Conservation (phyloP, 176 grass and related monocot genomes). For the Cenchrus purpureus region DNA sequence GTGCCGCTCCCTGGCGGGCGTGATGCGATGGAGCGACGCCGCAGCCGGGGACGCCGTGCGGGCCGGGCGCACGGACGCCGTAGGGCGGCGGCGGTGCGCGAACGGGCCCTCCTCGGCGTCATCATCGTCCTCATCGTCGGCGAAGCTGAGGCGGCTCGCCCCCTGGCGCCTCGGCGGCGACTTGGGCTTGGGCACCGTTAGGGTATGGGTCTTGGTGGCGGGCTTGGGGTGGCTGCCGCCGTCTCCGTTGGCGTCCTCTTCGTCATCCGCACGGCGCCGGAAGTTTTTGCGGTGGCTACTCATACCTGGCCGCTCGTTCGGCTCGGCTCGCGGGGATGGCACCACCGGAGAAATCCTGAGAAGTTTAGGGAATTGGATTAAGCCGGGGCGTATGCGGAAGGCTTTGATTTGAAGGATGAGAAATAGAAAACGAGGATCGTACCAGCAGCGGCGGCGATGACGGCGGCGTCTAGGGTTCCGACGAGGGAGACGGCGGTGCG, state of each 20-base stretch:
- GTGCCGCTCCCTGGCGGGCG: constrained; percentile 56
- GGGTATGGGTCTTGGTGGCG: constrained; percentile 48
- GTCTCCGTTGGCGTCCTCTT: constrained; percentile 55
- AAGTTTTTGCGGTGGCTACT: constrained; percentile 76
- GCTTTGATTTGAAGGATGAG: background rate
- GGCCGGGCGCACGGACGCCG: constrained; percentile 21
- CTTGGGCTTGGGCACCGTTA: constrained; percentile 56
- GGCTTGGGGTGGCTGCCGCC: constrained; percentile 30
- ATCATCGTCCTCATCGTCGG: constrained; percentile 83
- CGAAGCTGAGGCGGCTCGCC: constrained; percentile 89
- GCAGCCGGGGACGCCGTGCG: constrained; percentile 47
- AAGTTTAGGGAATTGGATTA: background rate
- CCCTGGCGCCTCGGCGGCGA: constrained; percentile 52
- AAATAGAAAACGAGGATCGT: background rate
- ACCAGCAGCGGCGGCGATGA: constrained; percentile 13
- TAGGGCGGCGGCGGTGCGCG: constrained; percentile 41
- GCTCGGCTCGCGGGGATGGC: background rate
- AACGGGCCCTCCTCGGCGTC: constrained; percentile 53
- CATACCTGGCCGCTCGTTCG: constrained; percentile 22
- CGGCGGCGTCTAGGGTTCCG: constrained; percentile 46
- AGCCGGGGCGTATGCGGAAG: background rate
- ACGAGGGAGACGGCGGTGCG: constrained; percentile 31
- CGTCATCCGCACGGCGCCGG: constrained; percentile 65
- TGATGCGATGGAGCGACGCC: constrained; percentile 60
- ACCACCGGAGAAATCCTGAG: background rate